phyloP scores from a whole-genome alignment of 441 rosid species.

The Aleurites moluccanus region DNA sequence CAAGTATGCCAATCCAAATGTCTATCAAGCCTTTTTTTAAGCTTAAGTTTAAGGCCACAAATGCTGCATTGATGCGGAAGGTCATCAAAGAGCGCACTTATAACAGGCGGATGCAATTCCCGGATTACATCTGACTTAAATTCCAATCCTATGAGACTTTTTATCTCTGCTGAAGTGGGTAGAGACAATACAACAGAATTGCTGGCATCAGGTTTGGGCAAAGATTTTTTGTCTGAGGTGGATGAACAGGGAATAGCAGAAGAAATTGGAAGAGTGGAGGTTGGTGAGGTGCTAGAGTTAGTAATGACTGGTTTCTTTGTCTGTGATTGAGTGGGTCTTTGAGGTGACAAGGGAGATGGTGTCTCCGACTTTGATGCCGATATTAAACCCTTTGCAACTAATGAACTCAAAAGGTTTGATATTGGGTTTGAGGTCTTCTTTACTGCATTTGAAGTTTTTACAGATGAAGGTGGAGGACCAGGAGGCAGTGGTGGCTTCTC shows the following conservation, averaged over 20 bases:
- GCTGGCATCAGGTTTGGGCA: conserved; percentile 36
- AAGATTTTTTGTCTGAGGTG: conserved; percentile 32
- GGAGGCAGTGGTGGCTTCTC: conserved; percentile 46
- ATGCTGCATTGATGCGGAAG: conserved; percentile 67
- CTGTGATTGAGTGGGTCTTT: conserved; percentile 36
- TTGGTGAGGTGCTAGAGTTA: conserved; percentile 5
- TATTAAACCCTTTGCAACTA: conserved; percentile 90
- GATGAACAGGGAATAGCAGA: conserved; percentile 28
- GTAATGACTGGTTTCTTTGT: conserved; percentile 18
- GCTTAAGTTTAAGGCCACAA: conserved; percentile 77
- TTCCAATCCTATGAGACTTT: conserved; percentile 68
- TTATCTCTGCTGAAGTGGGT: conserved; percentile 31
- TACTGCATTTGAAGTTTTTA: conserved; percentile 39
- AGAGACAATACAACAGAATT: conserved; percentile 32
- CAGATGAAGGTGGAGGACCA: conserved; percentile 43
- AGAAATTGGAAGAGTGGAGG: conserved; percentile 32
- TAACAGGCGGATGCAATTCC: conserved; percentile 74
- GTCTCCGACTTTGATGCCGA: conserved; percentile 66
- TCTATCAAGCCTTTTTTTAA: conserved; percentile 57
- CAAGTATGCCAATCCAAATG: conserved; percentile 81
- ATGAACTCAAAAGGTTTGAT: conserved; percentile 79
- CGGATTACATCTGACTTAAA: conserved; percentile 76
- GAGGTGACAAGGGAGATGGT: conserved; percentile 36
- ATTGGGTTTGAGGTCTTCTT: conserved; percentile 60
- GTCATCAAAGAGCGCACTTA: conserved; percentile 59